Evolutionary conservation across 1,284 basidiomycete genomes (phyloP), one percentile per base, ranked within the genome.

Genomic region (Exobasidium cylindrosporum): DNA sequence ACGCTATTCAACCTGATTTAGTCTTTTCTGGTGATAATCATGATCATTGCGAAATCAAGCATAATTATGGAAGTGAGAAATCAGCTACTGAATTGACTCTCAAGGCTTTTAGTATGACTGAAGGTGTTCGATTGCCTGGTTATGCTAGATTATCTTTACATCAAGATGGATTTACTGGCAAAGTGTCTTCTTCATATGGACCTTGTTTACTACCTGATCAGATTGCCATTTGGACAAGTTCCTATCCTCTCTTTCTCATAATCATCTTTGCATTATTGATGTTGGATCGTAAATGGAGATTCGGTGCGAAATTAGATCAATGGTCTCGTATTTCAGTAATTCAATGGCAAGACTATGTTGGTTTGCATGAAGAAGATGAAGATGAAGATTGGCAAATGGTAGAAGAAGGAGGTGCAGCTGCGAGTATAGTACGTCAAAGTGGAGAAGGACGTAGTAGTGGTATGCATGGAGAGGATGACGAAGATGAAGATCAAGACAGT

Each of bases 1-100:
- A 54, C 13, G 40, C 54, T 1, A 62, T 74, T 35, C 58, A 69
- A 30, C 72, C 73, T 0, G 57, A 62, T 21, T 61, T 63, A 0
- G 64, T 76, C 0, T 76, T 76, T 55, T 69, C 68, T 13, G 74
- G 74, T 11, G 73, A 76, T 29, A 72, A 76, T 49, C 74, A 76
- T 58, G 72, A 76, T 46, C 73, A 76, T 47, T 76, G 74, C 60
- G 72, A 76, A 40, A 60, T 63, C 28, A 58, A 69, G 1, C 74
- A 76, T 57, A n/a, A 4, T 17, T 55, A 55, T 44, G n/a, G 30
- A 4, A 17, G 23, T 14, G 4, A 28, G 14, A 7, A 31, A 7
- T 2, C 13, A 26, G 55, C 67, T 1, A 70, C 68, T 1, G 74
- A 76, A 54, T 57, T 76, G 47, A 76, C 74, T 1, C 63, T 75